phyloP scores from a whole-genome alignment of 768 basidiomycete species.

The Infundibulicybe gibba region DNA sequence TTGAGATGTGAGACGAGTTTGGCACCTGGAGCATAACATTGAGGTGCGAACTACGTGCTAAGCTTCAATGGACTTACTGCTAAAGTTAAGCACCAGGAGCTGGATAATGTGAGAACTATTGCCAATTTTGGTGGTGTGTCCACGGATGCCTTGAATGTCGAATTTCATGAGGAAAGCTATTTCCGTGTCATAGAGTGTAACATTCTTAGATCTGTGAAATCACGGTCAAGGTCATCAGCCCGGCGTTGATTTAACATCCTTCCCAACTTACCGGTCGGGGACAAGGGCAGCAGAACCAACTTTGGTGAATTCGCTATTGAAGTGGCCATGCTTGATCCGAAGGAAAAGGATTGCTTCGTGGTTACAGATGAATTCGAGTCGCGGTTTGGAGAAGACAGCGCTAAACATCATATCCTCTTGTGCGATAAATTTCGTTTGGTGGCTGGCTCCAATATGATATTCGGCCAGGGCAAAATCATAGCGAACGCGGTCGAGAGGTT shows the following conservation, averaged over 20 bases:
- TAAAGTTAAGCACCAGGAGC: conserved; percentile 9
- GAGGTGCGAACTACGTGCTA: no score
- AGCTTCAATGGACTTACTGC: conserved; percentile 5
- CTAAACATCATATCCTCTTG: conserved; percentile 12
- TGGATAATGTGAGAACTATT: conserved; percentile 4
- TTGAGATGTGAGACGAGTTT: no score
- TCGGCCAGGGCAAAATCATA: conserved; percentile 10
- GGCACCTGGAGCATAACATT: no score
- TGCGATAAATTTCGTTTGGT: conserved; percentile 5
- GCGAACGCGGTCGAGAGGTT: conserved; percentile 5
- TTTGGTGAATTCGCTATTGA: conserved; percentile 10
- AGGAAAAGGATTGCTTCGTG: conserved; percentile 15
- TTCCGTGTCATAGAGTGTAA: conserved; percentile 3
- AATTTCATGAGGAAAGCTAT: conserved; percentile 8
- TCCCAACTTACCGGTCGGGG: conserved; percentile 3
- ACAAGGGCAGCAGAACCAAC: conserved; percentile 2
- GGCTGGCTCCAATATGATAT: conserved; percentile 5
- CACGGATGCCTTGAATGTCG: conserved; percentile 1
- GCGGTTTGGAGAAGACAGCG: conserved; percentile 12
- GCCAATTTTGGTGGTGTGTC: conserved; percentile 1
- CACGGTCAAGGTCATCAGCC: neutral
- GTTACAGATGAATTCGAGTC: conserved; percentile 18
- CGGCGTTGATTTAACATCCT: neutral
- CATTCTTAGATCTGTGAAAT: conserved; percentile 4
- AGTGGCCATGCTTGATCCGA: conserved; percentile 12